Conservation (phyloP, 1,284 basidiomycete genomes). For the Taiwanofungus camphoratus region DNA sequence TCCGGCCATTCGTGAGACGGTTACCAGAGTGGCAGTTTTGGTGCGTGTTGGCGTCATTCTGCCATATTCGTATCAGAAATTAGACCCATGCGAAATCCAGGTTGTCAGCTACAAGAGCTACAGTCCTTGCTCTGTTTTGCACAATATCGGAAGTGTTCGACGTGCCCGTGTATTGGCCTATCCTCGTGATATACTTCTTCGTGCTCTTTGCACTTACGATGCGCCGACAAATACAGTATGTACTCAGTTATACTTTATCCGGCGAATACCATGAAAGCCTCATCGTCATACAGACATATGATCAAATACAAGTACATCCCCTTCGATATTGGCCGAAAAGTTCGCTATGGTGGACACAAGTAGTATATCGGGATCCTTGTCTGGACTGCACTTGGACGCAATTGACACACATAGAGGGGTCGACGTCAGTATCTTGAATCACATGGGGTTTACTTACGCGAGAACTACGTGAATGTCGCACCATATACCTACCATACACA, state of each 20-base stretch:
- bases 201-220: slow-evolving; percentile 86
- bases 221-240: slow-evolving; percentile 90
- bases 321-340: slow-evolving; percentile 87
- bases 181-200: slow-evolving; percentile 90
- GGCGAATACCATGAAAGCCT: neutral
- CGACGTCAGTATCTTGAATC: too few species aligned
- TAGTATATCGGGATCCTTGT: slow-evolving; percentile 7
- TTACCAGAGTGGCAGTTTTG: slow-evolving; percentile 97
- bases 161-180: slow-evolving; percentile 98
- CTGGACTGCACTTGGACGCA: too few species aligned
- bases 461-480: too few species aligned
- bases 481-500: neutral
- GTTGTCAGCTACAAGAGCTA: slow-evolving; percentile 90
- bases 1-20: slow-evolving; percentile 92
- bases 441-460: too few species aligned
- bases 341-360: slow-evolving; percentile 53
- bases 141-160: slow-evolving; percentile 83
- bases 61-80: neutral
- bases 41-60: slow-evolving; percentile 41
- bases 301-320: slow-evolving; percentile 96
- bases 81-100: too few species aligned
- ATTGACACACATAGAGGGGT: too few species aligned
- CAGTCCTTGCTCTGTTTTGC: slow-evolving; percentile 73
- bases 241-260: too few species aligned
- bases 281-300: slow-evolving; percentile 72